A percentile compares a stretch with the other conserved stretches of the same genome.
Conservation (phyloP, 352 stramenopile genomes). For the Hyaloperonospora arabidopsidis region DNA sequence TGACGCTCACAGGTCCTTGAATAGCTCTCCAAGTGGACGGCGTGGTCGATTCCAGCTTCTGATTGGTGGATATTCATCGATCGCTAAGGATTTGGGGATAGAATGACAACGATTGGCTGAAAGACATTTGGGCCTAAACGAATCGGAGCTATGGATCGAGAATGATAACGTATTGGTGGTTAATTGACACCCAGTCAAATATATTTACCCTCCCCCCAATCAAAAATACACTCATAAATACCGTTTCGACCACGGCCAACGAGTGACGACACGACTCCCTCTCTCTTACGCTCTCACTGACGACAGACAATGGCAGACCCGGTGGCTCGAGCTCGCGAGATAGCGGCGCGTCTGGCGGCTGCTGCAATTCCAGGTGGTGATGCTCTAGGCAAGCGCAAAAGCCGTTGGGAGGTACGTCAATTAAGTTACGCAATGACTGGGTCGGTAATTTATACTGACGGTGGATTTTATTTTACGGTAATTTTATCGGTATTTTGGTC, state of each 20-base stretch:
- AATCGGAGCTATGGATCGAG: no score
- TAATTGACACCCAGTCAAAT: slow-evolving; percentile 24
- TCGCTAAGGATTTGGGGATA: no score
- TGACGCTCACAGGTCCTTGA: neutral
- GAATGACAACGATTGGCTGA: neutral
- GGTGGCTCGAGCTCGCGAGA: slow-evolving; percentile 72
- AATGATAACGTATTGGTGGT: slow-evolving; percentile 26
- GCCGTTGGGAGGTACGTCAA: slow-evolving; percentile 66
- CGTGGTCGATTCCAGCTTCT: slow-evolving; percentile 10
- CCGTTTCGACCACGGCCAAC: neutral
- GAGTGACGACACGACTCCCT: neutral
- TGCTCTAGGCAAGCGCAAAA: slow-evolving; percentile 76
- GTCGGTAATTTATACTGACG: slow-evolving; percentile 4
- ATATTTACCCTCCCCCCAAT: no score
- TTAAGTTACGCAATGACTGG: slow-evolving; percentile 6
- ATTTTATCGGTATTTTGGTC: slow-evolving; percentile 4
- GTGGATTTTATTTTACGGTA: slow-evolving; percentile 3
- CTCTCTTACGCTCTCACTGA: slow-evolving; percentile 8
- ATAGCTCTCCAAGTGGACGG: slow-evolving; percentile 21
- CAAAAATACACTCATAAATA: slow-evolving; percentile 6
- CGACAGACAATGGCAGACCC: slow-evolving; percentile 44
- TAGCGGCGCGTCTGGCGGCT: slow-evolving; percentile 69
- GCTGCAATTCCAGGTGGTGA: slow-evolving; percentile 58
- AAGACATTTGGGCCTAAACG: no score
- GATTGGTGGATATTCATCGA: slow-evolving; percentile 22